phyloP scores from a whole-genome alignment of 768 basidiomycete genomes.

The Leccinum disarticulatum region DNA sequence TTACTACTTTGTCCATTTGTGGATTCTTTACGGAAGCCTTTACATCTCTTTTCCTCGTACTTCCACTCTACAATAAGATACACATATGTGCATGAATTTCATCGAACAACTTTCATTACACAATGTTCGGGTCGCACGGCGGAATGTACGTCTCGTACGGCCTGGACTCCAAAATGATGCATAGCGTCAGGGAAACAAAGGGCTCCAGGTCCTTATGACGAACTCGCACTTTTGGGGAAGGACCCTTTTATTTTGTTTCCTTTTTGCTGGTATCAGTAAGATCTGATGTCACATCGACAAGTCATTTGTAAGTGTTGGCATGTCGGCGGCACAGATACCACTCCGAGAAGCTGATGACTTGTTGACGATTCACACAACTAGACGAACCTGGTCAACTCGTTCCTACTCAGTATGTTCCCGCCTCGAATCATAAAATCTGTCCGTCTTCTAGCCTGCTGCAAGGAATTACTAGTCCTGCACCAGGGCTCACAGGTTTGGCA shows the following conservation, averaged over 20 bases:
- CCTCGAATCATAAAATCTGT: not conserved
- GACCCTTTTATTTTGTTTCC: not conserved
- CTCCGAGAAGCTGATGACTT: not conserved
- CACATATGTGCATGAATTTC: not conserved
- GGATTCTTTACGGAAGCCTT: not conserved
- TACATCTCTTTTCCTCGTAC: not conserved
- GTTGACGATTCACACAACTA: not conserved
- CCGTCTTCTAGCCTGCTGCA: not conserved
- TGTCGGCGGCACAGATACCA: not conserved
- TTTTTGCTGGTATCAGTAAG: not conserved
- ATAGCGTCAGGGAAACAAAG: not conserved
- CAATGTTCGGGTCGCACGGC: not conserved
- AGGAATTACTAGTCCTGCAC: not conserved
- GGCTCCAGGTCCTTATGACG: not conserved
- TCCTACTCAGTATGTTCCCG: not conserved
- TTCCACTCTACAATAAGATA: not conserved
- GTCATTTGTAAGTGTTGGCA: not conserved
- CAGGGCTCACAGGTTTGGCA: not conserved
- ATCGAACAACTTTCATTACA: not conserved
- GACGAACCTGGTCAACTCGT: not conserved
- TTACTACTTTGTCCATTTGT: not conserved
- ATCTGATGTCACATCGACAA: not conserved
- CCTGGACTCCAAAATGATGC: too few relatives aligned
- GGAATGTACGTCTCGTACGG: not conserved
- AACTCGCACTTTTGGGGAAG: not conserved